phyloP scores from a whole-genome alignment of 768 basidiomycete genomes.

The Trametes sanguinea region DNA sequence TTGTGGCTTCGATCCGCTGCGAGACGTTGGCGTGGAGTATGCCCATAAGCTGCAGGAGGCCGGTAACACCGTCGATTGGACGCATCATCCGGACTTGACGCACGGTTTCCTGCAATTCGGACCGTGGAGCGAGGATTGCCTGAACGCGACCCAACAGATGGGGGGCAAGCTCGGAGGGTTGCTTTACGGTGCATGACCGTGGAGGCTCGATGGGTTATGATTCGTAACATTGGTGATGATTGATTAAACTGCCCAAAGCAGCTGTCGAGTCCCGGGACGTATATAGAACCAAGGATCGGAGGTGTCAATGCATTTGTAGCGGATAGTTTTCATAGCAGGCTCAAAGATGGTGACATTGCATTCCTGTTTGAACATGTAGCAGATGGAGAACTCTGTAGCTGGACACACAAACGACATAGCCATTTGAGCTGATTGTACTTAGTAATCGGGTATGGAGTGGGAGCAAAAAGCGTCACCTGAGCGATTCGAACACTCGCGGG shows the following conservation, averaged over 20 bases:
- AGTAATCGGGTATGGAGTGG: too few relatives aligned
- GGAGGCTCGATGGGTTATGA: not conserved
- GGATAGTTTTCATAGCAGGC: too few relatives aligned
- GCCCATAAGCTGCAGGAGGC: conserved; percentile 15
- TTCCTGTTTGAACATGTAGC: too few relatives aligned
- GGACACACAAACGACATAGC: too few relatives aligned
- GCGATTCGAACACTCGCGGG: conserved; percentile 64
- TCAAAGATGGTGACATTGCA: too few relatives aligned
- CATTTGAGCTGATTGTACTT: too few relatives aligned
- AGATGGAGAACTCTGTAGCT: too few relatives aligned
- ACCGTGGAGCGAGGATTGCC: conserved; percentile 18
- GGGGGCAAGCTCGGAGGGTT: not conserved
- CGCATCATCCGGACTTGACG: conserved; percentile 13
- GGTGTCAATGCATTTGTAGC: too few relatives aligned
- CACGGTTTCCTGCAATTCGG: conserved; percentile 22
- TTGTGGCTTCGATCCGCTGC: conserved; percentile 16
- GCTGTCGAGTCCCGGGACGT: too few relatives aligned
- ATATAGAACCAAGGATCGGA: too few relatives aligned
- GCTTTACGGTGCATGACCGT: not conserved
- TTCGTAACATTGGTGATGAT: not conserved
- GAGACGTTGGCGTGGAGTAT: conserved; percentile 18
- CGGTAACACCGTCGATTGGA: conserved; percentile 11
- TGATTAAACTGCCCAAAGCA: not conserved
- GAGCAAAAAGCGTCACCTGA: conserved; percentile 53
- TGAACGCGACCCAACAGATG: conserved; percentile 2